Evolutionary conservation across 176 grass and related monocot species (phyloP).

Genomic region (Carex pumila): DNA sequence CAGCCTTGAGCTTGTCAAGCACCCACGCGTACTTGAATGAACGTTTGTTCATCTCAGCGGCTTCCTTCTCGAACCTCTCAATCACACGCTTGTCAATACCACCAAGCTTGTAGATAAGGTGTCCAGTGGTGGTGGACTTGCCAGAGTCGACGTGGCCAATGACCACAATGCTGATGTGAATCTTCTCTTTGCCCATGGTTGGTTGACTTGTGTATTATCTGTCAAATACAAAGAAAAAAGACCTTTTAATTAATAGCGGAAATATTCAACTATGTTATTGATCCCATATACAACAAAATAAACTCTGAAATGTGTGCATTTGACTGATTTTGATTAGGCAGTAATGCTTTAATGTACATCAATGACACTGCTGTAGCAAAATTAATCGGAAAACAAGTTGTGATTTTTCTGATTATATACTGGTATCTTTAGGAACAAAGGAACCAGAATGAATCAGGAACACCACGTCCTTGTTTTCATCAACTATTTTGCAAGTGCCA

Average conservation of each 20-base stretch:
- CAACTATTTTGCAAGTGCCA: not conserved
- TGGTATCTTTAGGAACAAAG: not conserved
- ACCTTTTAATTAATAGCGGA: not conserved
- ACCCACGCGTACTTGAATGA: slow-evolving; percentile 88
- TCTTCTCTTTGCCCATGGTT: slow-evolving; percentile 80
- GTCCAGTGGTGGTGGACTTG: slow-evolving; percentile 78
- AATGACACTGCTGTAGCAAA: not conserved
- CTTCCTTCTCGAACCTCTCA: slow-evolving; percentile 65
- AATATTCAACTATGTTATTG: not conserved
- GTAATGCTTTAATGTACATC: not conserved
- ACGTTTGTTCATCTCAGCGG: slow-evolving; percentile 74
- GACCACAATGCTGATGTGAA: slow-evolving; percentile 71
- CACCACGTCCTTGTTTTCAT: not conserved
- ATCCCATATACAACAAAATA: not conserved
- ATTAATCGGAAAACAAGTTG: not conserved
- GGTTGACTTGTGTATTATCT: not conserved
- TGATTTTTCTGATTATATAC: not conserved
- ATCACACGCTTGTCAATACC: slow-evolving; percentile 95
- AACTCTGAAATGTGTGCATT: not conserved
- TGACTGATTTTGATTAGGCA: not conserved
- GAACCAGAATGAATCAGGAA: not conserved
- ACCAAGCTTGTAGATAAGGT: slow-evolving; percentile 84
- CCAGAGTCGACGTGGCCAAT: slow-evolving; percentile 82
- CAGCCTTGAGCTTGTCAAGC: slow-evolving; percentile 89
- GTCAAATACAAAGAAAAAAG: not conserved